These are phyloP conservation scores for Pseudonectria foliicola DNA, from an alignment of 2,329 filamentous ascomycete genomes.

Conservation along the genomic window DNA sequence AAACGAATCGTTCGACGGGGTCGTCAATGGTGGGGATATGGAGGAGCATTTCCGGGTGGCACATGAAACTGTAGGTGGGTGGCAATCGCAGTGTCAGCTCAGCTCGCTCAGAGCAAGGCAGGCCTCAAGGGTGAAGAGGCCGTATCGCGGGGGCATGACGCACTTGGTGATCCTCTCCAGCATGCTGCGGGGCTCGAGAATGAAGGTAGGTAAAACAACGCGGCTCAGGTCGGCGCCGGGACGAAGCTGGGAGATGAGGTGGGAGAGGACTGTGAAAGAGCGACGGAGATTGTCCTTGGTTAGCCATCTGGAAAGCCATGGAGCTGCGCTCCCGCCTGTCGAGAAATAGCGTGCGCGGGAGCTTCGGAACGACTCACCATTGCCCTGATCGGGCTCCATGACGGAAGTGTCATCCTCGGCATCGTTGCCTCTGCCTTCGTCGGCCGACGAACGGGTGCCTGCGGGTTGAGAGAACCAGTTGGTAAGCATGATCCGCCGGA, in stretches of 20 bases:
- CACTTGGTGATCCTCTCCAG: conserved; percentile 98
- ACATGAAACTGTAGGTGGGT: conserved; percentile 77
- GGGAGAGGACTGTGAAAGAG: conserved; percentile 65
- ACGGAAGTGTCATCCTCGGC: conserved; percentile 66
- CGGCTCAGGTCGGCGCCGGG: conserved; percentile 92
- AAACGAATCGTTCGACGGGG: conserved; percentile 80
- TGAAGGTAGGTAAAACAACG: conserved; percentile 93
- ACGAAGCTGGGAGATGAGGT: conserved; percentile 95
- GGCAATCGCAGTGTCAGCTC: conserved; percentile 10
- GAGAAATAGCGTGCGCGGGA: too few relatives aligned
- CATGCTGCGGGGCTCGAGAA: conserved; percentile 96
- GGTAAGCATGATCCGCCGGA: conserved; percentile 35
- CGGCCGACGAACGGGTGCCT: conserved; percentile 49
- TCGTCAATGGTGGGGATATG: conserved; percentile 84
- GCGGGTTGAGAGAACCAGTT: conserved; percentile 32
- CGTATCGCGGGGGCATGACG: too few relatives aligned
- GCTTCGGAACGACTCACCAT: conserved; percentile 54
- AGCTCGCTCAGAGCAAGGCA: not conserved
- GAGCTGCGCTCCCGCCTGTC: too few relatives aligned
- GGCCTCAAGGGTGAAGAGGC: conserved; percentile 2
- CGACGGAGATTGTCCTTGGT: conserved; percentile 8
- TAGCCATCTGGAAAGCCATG: too few relatives aligned
- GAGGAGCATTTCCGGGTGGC: conserved; percentile 91
- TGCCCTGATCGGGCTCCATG: conserved; percentile 88
- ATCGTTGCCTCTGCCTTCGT: conserved; percentile 42